Conservation (phyloP, 2,329 filamentous ascomycete genomes). For the Xylaria hypoxylon region DNA sequence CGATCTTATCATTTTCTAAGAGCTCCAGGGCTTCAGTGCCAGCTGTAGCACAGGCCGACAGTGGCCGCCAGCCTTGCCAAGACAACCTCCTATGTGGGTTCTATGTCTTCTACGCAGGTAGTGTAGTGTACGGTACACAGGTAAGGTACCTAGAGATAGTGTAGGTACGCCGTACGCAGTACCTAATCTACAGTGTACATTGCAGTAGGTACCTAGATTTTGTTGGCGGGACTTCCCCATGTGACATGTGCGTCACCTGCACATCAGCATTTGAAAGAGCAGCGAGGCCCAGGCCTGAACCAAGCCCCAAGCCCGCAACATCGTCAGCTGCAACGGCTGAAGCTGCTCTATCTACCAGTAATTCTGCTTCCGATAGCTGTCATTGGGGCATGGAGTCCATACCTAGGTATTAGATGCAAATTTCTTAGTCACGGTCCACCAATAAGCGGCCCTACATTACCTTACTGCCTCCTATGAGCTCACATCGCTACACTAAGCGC, state of each 20-base stretch:
- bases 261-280: constrained; percentile 20
- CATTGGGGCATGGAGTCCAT: constrained; percentile 3
- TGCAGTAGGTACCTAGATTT: neutral
- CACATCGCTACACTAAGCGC: constrained; percentile 27
- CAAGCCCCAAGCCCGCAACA: neutral
- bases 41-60: constrained; percentile 5
- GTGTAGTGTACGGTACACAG: neutral
- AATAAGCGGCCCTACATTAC: constrained; percentile 18
- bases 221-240: constrained; percentile 16
- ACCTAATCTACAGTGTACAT: too few species aligned
- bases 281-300: neutral
- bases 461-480: neutral
- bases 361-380: constrained; percentile 1
- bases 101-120: too few species aligned
- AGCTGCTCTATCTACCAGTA: neutral
- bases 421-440: constrained; percentile 32
- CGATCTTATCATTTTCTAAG: constrained; percentile 5
- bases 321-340: constrained; percentile 20
- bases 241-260: constrained; percentile 32
- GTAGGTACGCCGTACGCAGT: too few species aligned
- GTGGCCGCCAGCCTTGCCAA: constrained; percentile 6
- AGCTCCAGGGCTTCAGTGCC: neutral
- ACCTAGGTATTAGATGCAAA: neutral
- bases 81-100: too few species aligned
- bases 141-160: too few species aligned